Base-by-base conservation (phyloP, 345 rosid genomes). In the Barbarea vulgaris region DNA sequence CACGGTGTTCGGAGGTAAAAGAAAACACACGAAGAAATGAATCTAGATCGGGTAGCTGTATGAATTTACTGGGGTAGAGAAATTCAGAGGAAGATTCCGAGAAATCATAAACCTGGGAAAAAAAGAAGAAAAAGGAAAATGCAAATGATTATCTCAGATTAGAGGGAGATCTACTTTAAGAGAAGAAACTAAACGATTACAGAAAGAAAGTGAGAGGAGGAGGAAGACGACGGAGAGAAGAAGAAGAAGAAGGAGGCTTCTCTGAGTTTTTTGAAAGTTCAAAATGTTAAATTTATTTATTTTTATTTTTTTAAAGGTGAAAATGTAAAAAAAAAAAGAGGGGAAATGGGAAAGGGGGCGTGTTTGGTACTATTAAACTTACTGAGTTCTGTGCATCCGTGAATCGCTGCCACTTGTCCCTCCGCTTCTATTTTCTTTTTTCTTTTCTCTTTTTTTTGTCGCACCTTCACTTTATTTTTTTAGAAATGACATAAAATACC, bases 191-290 rank as follows among this genome's bases (percentile, higher is more conserved):
- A 11, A 41, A 52, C 6, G 74, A 28, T 52, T 30, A 44, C 2
- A 24, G 13, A 59, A 9, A 44, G 61, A 61, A n/a, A 76, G 64
- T 4, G 64, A 30, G 14, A 12, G 37, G 42, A 54, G 70, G 14
- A 52, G 17, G 81, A 69, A 31, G 59, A 81, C 76, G 75, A 52
- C 72, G 74, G 79, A 69, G 74, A 70, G 47, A 69, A 61, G 48
- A 36, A 70, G 47, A 69, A 61, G 48, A 36, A 51, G 42, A 10
- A 10, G 42, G 8, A 65, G 59, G 67, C 15, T 54, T 57, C 50
- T 57, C 50, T 17, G 24, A 36, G 42, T 57, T 81, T 12, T 87
- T 92, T 87, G 87, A 89, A 92, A 80, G 78, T 92, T 93, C 94
- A 87, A 88, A 90, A 44, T 31, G 48, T 48, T 77, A 67, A 73